These are phyloP conservation scores for Verticillium albo-atrum DNA, from an alignment of 2,329 filamentous ascomycete species.

Conservation along the genomic window DNA sequence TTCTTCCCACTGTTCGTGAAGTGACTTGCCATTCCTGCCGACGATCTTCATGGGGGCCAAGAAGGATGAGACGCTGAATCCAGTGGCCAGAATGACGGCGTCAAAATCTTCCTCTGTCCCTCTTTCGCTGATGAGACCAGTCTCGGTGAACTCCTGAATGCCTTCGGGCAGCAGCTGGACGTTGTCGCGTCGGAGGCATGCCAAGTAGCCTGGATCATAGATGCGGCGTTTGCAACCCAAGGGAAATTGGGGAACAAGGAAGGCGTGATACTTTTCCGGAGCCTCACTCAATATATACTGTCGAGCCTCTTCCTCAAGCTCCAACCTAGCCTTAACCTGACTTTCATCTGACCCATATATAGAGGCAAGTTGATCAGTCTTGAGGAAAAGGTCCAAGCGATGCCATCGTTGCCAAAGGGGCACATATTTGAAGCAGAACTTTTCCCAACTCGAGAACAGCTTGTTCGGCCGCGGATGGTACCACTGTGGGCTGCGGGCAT, in stretches of 20 bases:
- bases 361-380: slow-evolving; percentile 15
- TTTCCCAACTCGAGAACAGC: slow-evolving; percentile 7
- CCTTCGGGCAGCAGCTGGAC: slow-evolving; percentile 21
- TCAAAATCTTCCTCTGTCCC: slow-evolving; percentile 17
- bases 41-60: slow-evolving; percentile 20
- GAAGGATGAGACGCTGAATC: slow-evolving; percentile 19
- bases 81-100: slow-evolving; percentile 20
- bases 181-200: slow-evolving; percentile 20
- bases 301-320: slow-evolving; percentile 5
- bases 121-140: slow-evolving; percentile 16
- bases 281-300: slow-evolving; percentile 20
- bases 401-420: slow-evolving; percentile 15
- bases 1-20: slow-evolving; percentile 21
- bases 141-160: slow-evolving; percentile 18
- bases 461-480: slow-evolving; percentile 17
- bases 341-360: slow-evolving; percentile 8
- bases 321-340: slow-evolving; percentile 9
- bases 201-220: slow-evolving; percentile 27
- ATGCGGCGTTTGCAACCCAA: slow-evolving; percentile 31
- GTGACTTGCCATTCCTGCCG: slow-evolving; percentile 14
- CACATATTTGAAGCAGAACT: slow-evolving; percentile 16
- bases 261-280: slow-evolving; percentile 21
- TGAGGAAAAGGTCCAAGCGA: slow-evolving; percentile 15
- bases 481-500: slow-evolving; percentile 20
- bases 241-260: slow-evolving; percentile 24